Evolutionary conservation across 495 filamentous ascomycete genomes (phyloP), one percentile per base, ranked within the genome.

Genomic region (Neurospora sp.): DNA sequence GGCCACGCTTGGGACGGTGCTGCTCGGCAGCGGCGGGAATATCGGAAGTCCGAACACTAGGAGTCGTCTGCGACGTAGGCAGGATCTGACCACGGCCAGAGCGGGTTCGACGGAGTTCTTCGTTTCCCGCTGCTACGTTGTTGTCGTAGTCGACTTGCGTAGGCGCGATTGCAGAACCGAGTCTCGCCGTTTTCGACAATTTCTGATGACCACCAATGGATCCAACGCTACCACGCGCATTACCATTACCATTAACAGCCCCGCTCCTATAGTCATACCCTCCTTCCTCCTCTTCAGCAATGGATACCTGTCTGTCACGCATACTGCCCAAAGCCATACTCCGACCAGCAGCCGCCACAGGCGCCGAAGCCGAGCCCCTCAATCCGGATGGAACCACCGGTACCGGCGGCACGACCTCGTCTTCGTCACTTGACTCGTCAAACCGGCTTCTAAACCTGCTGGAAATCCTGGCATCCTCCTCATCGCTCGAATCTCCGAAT

Each of bases 341-440:
- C 27, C 53, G 53, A 35, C 14, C 27, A 65, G 27, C 53, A 35
- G 53, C 53, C 8, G 53, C 27, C 14, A 7, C 27, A 65, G 27
- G 53, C 27, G 53, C 53, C 53, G 53, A 37, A 65, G 53, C 27
- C 14, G 53, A 65, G 6, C 53, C 53, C 14, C 2, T 61, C 53
- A 61, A 61, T 31, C 53, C 27, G 22, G 53, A 61, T 7, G 27
- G 22, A 18, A 61, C 53, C 9, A 75, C 18, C 0, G 77, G 74
- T n/a, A 77, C 72, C 39, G 80, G 79, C 35, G 72, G 71, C 14
- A 35, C 27, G 20, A 73, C 70, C 39, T 73, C 86, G 22, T 91
- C 90, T 45, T 92, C 91, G 74, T 94, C 92, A 77, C 92, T 94
- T 1, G 92, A 94, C 73, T 94, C 91, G n/a, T 88, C 90, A 76